phyloP scores from a whole-genome alignment of 176 grass and related monocot species.

The Carex pumila region DNA sequence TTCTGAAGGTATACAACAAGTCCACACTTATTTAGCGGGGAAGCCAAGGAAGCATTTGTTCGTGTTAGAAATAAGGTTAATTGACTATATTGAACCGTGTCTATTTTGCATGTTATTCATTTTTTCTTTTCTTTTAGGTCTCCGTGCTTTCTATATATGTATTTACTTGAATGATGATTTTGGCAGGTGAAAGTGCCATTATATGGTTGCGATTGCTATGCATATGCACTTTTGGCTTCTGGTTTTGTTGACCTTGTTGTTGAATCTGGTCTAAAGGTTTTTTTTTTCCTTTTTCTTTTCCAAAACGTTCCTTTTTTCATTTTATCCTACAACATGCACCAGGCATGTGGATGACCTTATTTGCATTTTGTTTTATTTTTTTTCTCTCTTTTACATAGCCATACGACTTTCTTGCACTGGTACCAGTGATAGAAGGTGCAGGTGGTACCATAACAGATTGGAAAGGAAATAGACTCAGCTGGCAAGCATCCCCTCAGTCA shows the following conservation, averaged over 20 bases:
- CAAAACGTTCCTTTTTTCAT: neutral
- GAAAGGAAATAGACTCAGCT: constrained; percentile 54
- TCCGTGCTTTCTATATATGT: too few relatives aligned
- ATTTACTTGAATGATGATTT: neutral
- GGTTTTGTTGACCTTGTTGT: constrained; percentile 89
- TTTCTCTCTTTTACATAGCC: constrained; percentile 33
- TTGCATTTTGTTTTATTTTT: neutral
- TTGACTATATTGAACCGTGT: neutral
- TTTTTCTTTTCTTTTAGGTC: neutral
- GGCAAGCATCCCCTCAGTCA: constrained; percentile 51
- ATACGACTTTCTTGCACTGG: constrained; percentile 71
- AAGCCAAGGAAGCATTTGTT: constrained; percentile 70
- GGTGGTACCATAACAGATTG: constrained; percentile 88
- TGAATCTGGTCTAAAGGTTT: constrained; percentile 88
- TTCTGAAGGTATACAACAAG: constrained; percentile 82
- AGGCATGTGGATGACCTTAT: neutral
- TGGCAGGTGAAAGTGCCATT: constrained; percentile 81
- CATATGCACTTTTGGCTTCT: constrained; percentile 88
- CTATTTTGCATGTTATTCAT: constrained; percentile 17
- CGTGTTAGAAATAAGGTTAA: constrained; percentile 72
- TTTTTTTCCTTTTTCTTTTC: neutral
- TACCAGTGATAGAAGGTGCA: constrained; percentile 82
- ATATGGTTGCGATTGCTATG: constrained; percentile 98
- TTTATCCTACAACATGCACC: neutral
- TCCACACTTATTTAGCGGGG: constrained; percentile 75